Conservation (phyloP, 176 grass and related monocot genomes). For the Panicum miliaceum region DNA sequence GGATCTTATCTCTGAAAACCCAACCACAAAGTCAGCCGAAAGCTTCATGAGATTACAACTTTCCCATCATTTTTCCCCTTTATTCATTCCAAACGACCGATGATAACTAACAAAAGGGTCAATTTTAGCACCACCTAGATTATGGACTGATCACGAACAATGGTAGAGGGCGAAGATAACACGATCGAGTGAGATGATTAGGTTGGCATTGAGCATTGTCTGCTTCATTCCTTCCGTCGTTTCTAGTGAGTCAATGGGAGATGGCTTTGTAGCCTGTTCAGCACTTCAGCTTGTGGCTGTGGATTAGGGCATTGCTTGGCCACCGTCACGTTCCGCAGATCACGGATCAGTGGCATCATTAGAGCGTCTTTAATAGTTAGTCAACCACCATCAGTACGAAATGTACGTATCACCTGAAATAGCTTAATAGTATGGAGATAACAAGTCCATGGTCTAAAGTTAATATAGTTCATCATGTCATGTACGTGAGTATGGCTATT, state of each 20-base stretch:
- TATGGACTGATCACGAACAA: not conserved
- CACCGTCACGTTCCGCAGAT: no score
- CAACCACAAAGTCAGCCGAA: constrained; percentile 13
- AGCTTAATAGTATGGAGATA: no score
- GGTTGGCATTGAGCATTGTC: not conserved
- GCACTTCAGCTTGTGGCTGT: not conserved
- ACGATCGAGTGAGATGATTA: not conserved
- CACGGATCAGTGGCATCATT: no score
- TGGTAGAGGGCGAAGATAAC: not conserved
- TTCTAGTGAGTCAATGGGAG: not conserved
- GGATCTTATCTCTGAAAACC: constrained; percentile 34
- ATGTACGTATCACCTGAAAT: no score
- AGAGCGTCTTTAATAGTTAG: no score
- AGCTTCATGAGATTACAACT: constrained; percentile 12
- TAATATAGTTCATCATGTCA: no score
- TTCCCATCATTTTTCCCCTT: constrained; percentile 30
- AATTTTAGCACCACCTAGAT: constrained; percentile 3
- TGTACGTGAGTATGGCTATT: no score
- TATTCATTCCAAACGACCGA: constrained; percentile 20
- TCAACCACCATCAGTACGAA: no score
- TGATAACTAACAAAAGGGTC: not conserved
- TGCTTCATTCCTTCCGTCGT: not conserved
- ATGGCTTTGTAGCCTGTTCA: no score
- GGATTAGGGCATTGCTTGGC: not conserved
- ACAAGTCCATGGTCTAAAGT: no score